phyloP scores from a whole-genome alignment of 2,329 filamentous ascomycete species.

The Dactylellina parvicollis region DNA sequence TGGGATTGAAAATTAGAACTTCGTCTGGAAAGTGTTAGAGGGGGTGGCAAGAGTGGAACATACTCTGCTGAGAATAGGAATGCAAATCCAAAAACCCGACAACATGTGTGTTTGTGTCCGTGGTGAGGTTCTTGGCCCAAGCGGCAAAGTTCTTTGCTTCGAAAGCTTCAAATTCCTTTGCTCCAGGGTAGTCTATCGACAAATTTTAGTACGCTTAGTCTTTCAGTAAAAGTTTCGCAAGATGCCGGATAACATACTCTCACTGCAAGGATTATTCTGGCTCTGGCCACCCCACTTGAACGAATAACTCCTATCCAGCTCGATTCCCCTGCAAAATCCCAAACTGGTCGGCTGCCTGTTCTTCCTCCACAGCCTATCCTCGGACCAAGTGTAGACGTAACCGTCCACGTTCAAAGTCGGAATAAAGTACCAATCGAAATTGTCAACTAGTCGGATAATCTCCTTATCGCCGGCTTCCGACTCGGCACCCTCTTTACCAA shows the following conservation, averaged over 20 bases:
- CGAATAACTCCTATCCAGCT: conserved; percentile 86
- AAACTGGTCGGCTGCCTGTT: conserved; percentile 85
- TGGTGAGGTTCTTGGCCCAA: conserved; percentile 84
- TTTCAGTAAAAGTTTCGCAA: background rate
- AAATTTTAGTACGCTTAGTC: background rate
- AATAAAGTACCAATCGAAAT: conserved; percentile 87
- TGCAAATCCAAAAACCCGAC: conserved; percentile 90
- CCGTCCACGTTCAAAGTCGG: conserved; percentile 93
- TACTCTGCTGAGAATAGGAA: conserved; percentile 85
- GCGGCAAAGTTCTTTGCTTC: conserved; percentile 79
- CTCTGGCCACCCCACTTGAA: conserved; percentile 81
- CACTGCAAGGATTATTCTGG: conserved; percentile 84
- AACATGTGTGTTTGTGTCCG: conserved; percentile 76
- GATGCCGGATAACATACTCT: conserved; percentile 65
- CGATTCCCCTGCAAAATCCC: conserved; percentile 84
- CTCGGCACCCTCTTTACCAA: conserved; percentile 57
- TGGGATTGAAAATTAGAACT: conserved; percentile 22
- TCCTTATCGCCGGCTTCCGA: conserved; percentile 43
- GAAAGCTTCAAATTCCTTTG: conserved; percentile 80
- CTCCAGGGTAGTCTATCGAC: conserved; percentile 73
- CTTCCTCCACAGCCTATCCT: conserved; percentile 93
- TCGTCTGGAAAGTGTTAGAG: conserved; percentile 1
- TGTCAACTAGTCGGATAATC: conserved; percentile 80
- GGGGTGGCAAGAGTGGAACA: background rate
- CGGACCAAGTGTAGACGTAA: conserved; percentile 91